Percentiles rank a stretch among this genome's conserved stretches.
Conservation (phyloP, 257 asterid genomes). For the Solanum tarijense region DNA sequence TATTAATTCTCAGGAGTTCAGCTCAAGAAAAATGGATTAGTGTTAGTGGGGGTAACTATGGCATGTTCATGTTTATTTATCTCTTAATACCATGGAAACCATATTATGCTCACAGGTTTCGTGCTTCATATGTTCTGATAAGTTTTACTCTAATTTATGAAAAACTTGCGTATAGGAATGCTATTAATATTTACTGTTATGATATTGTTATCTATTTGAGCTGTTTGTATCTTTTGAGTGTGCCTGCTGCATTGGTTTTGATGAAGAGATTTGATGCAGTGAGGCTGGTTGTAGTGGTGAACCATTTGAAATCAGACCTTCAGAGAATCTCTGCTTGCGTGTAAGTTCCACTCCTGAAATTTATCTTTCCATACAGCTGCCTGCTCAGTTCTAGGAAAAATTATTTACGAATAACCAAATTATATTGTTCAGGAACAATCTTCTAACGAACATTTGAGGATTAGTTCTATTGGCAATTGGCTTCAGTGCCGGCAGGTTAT, state of each 20-base stretch:
- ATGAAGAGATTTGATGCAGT: constrained; percentile 36
- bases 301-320: constrained; percentile 30
- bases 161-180: neutral
- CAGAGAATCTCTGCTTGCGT: constrained; percentile 17
- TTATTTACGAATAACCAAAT: constrained; percentile 5
- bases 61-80: neutral
- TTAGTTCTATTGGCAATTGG: constrained; percentile 73
- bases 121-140: neutral
- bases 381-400: constrained; percentile 3
- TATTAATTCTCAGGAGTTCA: neutral
- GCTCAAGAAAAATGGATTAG: neutral
- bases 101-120: neutral
- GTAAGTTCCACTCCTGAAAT: constrained; percentile 31
- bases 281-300: constrained; percentile 32
- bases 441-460: constrained; percentile 16
- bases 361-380: constrained; percentile 1
- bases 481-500: constrained; percentile 65
- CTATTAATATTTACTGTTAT: neutral
- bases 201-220: neutral
- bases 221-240: neutral
- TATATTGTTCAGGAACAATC: constrained; percentile 26
- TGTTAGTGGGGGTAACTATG: neutral
- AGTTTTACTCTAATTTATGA: neutral
- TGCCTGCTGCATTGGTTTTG: constrained; percentile 2
- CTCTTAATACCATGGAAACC: neutral